phyloP scores from a whole-genome alignment of 31 red algal species.

The Bonnemaisonia californica region DNA sequence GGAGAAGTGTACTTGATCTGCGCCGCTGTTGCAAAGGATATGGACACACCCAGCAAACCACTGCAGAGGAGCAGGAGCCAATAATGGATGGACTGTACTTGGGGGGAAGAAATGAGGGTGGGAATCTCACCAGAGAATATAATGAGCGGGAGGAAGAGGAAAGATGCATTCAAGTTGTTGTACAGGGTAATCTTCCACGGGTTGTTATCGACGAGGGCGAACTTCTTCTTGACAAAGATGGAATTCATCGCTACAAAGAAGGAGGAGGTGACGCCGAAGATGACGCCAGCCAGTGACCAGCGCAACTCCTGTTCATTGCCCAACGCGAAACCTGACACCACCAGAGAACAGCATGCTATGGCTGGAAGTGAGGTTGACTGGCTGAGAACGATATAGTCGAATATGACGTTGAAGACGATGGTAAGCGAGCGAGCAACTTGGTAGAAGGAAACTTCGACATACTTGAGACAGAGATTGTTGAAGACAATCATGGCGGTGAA shows the following conservation, averaged over 20 bases:
- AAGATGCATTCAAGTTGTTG: slow-evolving; percentile 90
- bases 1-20: slow-evolving; percentile 99
- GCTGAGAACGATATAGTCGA: slow-evolving; percentile 88
- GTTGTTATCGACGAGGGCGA: slow-evolving; percentile 95
- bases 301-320: slow-evolving; percentile 91
- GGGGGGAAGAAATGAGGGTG: slow-evolving; percentile 38
- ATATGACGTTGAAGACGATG: slow-evolving; percentile 90
- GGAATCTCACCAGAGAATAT: slow-evolving; percentile 72
- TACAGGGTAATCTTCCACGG: slow-evolving; percentile 97
- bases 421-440: slow-evolving; percentile 94
- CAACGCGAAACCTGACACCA: slow-evolving; percentile 77
- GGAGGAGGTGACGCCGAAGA: slow-evolving; percentile 87
- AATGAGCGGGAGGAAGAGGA: slow-evolving; percentile 95
- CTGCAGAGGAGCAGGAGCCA: slow-evolving; percentile 71
- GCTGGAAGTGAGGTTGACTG: slow-evolving; percentile 79
- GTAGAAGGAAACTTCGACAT: slow-evolving; percentile 97
- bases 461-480: slow-evolving; percentile 97
- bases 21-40: slow-evolving; percentile 90
- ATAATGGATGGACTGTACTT: slow-evolving; percentile 50
- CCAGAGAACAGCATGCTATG: slow-evolving; percentile 80
- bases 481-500: slow-evolving; percentile 94
- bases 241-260: slow-evolving; percentile 98
- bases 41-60: slow-evolving; percentile 84
- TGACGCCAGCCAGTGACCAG: slow-evolving; percentile 87
- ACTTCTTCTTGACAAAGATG: slow-evolving; percentile 97